These are phyloP conservation scores for Trichophyton benhamiae DNA, from an alignment of 2,329 filamentous ascomycete species.

Conservation along the genomic window DNA sequence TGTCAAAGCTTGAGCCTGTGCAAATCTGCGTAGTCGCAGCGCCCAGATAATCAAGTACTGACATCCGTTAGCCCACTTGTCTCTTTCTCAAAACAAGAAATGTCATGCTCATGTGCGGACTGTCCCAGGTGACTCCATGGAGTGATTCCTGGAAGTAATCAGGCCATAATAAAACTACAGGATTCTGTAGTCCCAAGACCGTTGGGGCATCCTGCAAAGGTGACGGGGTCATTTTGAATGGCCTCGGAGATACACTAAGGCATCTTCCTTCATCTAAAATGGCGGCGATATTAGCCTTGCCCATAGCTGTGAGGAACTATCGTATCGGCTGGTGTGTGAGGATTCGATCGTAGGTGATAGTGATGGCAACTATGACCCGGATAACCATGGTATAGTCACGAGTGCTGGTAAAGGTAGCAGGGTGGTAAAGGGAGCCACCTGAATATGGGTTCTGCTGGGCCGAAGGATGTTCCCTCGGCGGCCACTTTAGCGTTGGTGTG, in stretches of 20 bases:
- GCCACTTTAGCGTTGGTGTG: too few species aligned
- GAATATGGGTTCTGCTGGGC: too few species aligned
- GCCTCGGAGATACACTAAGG: not conserved
- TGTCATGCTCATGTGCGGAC: not conserved
- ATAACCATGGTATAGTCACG: too few species aligned
- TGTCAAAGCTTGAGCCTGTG: constrained; percentile 16
- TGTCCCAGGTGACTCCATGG: not conserved
- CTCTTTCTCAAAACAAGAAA: constrained; percentile 14
- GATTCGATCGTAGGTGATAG: too few species aligned
- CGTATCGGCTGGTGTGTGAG: constrained; percentile 9
- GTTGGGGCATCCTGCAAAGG: not conserved
- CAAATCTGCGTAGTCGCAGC: constrained; percentile 15
- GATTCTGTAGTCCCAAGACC: not conserved
- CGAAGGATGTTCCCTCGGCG: too few species aligned
- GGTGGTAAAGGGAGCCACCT: too few species aligned
- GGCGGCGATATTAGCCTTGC: not conserved
- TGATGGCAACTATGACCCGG: too few species aligned
- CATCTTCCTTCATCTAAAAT: not conserved
- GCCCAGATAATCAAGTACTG: constrained; percentile 16
- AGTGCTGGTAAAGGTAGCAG: too few species aligned
- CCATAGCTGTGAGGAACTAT: constrained; percentile 14
- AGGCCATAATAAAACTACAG: constrained; percentile 2
- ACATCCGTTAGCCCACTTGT: constrained; percentile 11
- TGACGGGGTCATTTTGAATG: not conserved
- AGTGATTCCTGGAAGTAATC: not conserved